A percentile compares a stretch with the other conserved stretches of the same genome.
phyloP scores from a whole-genome alignment of 2,329 filamentous ascomycete genomes.

The Biscogniauxia sp. region DNA sequence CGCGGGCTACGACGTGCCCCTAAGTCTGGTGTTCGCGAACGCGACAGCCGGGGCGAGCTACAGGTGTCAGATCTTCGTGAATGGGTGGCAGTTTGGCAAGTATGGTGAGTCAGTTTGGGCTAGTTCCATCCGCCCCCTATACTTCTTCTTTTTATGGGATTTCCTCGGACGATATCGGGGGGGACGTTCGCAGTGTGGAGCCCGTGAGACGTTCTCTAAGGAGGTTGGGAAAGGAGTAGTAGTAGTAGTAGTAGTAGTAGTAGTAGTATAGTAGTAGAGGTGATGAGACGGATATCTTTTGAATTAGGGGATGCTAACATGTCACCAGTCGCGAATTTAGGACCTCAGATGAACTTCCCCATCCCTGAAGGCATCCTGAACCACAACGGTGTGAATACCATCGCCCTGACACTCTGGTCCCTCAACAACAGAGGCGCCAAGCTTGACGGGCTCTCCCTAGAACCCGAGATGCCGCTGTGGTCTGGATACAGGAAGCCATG shows the following conservation, averaged over 20 bases:
- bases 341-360: slow-evolving; percentile 69
- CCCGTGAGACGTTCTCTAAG: too few species aligned
- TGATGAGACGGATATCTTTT: not conserved
- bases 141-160: not conserved
- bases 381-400: slow-evolving; percentile 66
- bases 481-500: slow-evolving; percentile 25
- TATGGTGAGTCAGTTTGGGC: slow-evolving; percentile 26
- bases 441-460: slow-evolving; percentile 42
- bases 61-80: slow-evolving; percentile 66
- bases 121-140: not conserved
- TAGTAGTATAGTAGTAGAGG: not conserved
- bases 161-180: not conserved
- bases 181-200: not conserved
- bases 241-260: not conserved
- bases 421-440: slow-evolving; percentile 56
- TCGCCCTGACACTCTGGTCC: slow-evolving; percentile 69
- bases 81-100: slow-evolving; percentile 68
- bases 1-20: slow-evolving; percentile 55
- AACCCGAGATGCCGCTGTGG: slow-evolving; percentile 21
- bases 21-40: slow-evolving; percentile 58
- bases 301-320: not conserved
- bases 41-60: slow-evolving; percentile 40
- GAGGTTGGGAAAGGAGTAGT: not conserved
- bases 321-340: slow-evolving; percentile 58
- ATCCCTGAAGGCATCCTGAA: slow-evolving; percentile 73